Conservation (phyloP, 176 grass and related monocot genomes). For the Dendrocalamus sinicus region DNA sequence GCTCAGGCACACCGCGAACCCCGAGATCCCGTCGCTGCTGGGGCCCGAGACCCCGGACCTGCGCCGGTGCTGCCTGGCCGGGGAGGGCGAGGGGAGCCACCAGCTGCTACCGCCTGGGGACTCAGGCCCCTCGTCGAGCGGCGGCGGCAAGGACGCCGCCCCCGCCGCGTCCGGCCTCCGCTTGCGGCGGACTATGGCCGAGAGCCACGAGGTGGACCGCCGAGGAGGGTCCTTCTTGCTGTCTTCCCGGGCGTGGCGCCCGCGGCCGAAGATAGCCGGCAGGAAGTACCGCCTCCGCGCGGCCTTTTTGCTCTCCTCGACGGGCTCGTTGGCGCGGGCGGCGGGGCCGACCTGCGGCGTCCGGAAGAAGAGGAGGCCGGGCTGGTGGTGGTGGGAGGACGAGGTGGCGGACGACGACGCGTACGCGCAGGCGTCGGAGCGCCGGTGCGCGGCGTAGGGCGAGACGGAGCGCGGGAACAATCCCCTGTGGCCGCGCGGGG, state of each 20-base stretch:
- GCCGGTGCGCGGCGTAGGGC: slow-evolving; percentile 49
- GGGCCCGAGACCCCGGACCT: slow-evolving; percentile 31
- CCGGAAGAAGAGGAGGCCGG: slow-evolving; percentile 61
- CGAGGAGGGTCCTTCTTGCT: slow-evolving; percentile 20
- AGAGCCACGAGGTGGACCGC: slow-evolving; percentile 58
- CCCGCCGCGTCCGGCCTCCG: neutral
- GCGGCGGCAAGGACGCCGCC: slow-evolving; percentile 4
- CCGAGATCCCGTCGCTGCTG: slow-evolving; percentile 58
- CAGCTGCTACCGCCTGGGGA: slow-evolving; percentile 47
- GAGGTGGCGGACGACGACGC: neutral
- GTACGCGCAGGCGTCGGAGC: slow-evolving; percentile 60
- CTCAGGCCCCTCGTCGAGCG: slow-evolving; percentile 48
- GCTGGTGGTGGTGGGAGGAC: slow-evolving; percentile 15
- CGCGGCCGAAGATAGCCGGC: slow-evolving; percentile 48
- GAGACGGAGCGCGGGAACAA: slow-evolving; percentile 53
- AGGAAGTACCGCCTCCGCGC: slow-evolving; percentile 27
- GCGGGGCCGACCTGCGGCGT: slow-evolving; percentile 64
- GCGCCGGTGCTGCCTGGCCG: slow-evolving; percentile 42
- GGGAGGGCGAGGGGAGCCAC: slow-evolving; percentile 60
- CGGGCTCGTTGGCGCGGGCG: neutral
- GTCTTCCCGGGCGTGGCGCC: slow-evolving; percentile 17
- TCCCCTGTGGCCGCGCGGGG: neutral
- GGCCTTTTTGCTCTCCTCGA: neutral
- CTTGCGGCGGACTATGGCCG: slow-evolving; percentile 49
- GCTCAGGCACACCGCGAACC: slow-evolving; percentile 55